These are phyloP conservation scores for Arabis hirsuta DNA, from an alignment of 345 rosid species.

Conservation along the genomic window DNA sequence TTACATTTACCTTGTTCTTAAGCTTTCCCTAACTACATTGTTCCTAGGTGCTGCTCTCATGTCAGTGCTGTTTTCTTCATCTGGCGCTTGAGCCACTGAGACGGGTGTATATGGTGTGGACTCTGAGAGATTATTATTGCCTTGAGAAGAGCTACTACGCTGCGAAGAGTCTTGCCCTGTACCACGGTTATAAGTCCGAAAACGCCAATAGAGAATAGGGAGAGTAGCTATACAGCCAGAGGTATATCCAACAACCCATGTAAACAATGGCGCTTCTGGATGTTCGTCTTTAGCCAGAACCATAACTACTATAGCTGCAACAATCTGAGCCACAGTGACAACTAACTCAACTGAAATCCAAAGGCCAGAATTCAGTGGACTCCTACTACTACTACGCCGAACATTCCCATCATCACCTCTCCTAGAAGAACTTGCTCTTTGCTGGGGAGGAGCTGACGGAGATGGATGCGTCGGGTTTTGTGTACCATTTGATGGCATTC, in stretches of 20 bases:
- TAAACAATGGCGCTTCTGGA: slow-evolving; percentile 76
- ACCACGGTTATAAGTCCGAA: slow-evolving; percentile 51
- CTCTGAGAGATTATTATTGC: slow-evolving; percentile 48
- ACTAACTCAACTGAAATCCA: slow-evolving; percentile 85
- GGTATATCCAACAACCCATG: slow-evolving; percentile 86
- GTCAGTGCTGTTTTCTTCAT: slow-evolving; percentile 53
- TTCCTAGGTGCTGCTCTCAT: slow-evolving; percentile 41
- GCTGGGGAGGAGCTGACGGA: slow-evolving; percentile 46
- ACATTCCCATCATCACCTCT: slow-evolving; percentile 56
- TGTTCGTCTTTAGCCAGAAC: slow-evolving; percentile 69
- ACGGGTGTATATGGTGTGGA: slow-evolving; percentile 65
- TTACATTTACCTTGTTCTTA: slow-evolving; percentile 54
- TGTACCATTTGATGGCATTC: slow-evolving; percentile 39
- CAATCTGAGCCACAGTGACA: slow-evolving; percentile 70
- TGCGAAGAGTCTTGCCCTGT: slow-evolving; percentile 51
- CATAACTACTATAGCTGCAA: slow-evolving; percentile 77
- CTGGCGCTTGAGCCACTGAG: slow-evolving; percentile 59
- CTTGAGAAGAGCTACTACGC: slow-evolving; percentile 49
- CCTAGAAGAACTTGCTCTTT: slow-evolving; percentile 52
- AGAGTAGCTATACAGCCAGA: slow-evolving; percentile 80
- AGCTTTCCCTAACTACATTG: slow-evolving; percentile 46
- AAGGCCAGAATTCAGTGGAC: slow-evolving; percentile 80
- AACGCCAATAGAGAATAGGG: slow-evolving; percentile 86
- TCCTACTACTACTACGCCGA: slow-evolving; percentile 50
- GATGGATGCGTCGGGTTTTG: slow-evolving; percentile 35